Conservation (phyloP, 306 rosid species). For the Pterocarpus santalinus region DNA sequence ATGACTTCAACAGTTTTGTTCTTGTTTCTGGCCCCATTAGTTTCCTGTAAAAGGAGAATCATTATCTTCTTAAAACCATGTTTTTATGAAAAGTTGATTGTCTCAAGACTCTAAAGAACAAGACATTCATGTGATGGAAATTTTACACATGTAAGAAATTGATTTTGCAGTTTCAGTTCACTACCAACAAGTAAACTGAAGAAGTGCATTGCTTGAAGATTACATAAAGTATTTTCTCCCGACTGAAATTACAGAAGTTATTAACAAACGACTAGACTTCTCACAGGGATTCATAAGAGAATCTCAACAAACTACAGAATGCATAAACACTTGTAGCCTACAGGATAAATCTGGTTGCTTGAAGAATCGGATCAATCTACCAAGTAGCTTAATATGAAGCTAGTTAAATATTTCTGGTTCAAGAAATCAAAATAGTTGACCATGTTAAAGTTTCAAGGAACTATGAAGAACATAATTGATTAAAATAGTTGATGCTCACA, state of each 20-base stretch:
- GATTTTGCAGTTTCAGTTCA: constrained; percentile 1
- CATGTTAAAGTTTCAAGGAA: not conserved
- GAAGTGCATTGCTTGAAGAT: constrained; percentile 2
- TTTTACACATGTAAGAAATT: not conserved
- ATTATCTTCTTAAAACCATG: constrained; percentile 26
- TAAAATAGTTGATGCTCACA: not conserved
- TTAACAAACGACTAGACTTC: not conserved
- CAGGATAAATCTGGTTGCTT: not conserved
- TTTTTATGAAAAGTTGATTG: constrained; percentile 22
- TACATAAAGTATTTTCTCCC: not conserved
- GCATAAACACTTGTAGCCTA: not conserved
- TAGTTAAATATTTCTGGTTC: not conserved
- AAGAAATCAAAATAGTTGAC: constrained; percentile 15
- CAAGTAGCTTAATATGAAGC: not conserved
- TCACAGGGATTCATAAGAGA: not conserved
- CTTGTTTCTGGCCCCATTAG: constrained; percentile 51
- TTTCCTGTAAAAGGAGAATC: constrained; percentile 58
- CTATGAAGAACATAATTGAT: not conserved
- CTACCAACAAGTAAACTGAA: not conserved
- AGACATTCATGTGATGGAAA: constrained; percentile 12
- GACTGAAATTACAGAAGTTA: no score
- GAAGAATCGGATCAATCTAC: constrained; percentile 1
- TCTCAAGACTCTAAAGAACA: constrained; percentile 11
- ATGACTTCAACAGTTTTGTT: constrained; percentile 43
- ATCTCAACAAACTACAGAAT: not conserved